phyloP scores from a whole-genome alignment of 2,329 filamentous ascomycete species.

The Fusarium setosum region DNA sequence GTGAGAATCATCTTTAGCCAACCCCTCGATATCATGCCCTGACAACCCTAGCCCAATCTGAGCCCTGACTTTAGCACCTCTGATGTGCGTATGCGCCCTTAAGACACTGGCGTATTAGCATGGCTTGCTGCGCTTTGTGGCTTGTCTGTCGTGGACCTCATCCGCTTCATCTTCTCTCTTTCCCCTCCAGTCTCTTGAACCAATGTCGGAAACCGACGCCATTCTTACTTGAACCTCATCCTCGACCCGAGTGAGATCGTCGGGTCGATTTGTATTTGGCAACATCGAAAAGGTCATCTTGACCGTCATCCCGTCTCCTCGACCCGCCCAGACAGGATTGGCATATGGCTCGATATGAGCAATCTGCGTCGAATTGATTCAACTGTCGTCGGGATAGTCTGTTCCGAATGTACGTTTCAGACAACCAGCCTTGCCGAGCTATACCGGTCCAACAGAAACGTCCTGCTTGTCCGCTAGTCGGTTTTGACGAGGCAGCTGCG shows the following conservation, averaged over 20 bases:
- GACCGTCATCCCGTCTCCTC: neutral
- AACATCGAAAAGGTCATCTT: constrained; percentile 1
- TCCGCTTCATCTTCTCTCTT: constrained; percentile 7
- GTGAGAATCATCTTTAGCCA: constrained; percentile 7
- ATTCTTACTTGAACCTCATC: neutral
- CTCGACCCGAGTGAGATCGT: constrained; percentile 2
- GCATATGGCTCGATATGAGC: neutral
- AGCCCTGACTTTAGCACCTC: neutral
- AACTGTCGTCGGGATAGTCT: neutral
- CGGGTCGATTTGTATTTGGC: constrained; percentile 1
- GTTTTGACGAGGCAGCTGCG: neutral
- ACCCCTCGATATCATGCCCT: constrained; percentile 3
- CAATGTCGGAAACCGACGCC: neutral
- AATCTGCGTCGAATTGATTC: neutral
- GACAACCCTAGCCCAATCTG: neutral
- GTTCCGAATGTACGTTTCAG: neutral
- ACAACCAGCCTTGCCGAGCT: neutral
- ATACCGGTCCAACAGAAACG: neutral
- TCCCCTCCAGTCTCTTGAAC: constrained; percentile 3
- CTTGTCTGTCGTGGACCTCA: constrained; percentile 6
- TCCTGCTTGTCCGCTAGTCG: neutral
- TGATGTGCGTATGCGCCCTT: neutral
- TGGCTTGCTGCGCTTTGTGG: neutral
- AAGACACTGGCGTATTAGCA: neutral
- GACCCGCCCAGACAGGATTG: neutral